Evolutionary conservation across 2,329 filamentous ascomycete species (phyloP).

Genomic region (Aspergillus puulaauensis): DNA sequence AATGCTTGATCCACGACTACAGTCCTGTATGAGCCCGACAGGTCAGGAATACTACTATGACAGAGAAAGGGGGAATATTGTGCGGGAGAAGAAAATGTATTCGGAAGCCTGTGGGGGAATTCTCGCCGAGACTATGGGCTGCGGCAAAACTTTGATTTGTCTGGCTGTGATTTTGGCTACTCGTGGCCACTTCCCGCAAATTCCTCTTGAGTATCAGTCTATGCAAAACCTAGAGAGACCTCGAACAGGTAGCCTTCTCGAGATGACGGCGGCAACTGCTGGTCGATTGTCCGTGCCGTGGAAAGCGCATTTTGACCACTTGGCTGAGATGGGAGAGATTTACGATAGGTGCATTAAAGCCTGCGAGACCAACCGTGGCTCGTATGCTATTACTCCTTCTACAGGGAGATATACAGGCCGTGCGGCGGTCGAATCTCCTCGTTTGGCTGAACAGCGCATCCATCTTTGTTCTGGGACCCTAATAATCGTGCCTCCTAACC

Average conservation of each 20-base stretch:
- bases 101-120: constrained; percentile 71
- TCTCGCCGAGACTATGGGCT: constrained; percentile 51
- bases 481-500: constrained; percentile 77
- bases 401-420: constrained; percentile 39
- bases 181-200: constrained; percentile 63
- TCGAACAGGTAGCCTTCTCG: constrained; percentile 62
- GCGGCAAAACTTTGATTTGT: constrained; percentile 86
- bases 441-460: constrained; percentile 48
- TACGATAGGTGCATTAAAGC: constrained; percentile 56
- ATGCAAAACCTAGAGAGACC: constrained; percentile 42
- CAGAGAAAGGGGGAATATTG: constrained; percentile 59
- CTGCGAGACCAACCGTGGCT: constrained; percentile 58
- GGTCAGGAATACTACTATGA: constrained; percentile 70
- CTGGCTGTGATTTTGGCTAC: constrained; percentile 76
- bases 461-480: constrained; percentile 69
- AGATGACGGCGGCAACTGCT: constrained; percentile 73
- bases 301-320: constrained; percentile 61
- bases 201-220: constrained; percentile 62
- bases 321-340: constrained; percentile 49
- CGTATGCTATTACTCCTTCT: constrained; percentile 57
- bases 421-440: constrained; percentile 43
- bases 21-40: constrained; percentile 58
- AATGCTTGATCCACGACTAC: constrained; percentile 72
- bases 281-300: constrained; percentile 70
- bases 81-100: constrained; percentile 69